Conservation (phyloP, 768 basidiomycete species). For the Leccinum broughii region DNA sequence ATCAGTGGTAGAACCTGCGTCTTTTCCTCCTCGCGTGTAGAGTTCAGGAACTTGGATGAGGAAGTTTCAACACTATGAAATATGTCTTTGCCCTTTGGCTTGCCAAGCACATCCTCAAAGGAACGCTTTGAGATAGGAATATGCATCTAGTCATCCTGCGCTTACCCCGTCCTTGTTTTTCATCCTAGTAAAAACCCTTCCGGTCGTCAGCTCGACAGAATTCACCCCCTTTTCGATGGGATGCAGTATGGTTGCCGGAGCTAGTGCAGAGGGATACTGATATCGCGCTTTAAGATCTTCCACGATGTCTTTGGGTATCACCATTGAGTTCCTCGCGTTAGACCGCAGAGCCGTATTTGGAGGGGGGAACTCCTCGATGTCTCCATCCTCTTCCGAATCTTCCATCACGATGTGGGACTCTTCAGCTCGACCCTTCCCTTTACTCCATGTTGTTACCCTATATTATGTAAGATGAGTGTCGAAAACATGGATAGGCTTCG, state of each 20-base stretch:
- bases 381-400: conserved; percentile 20
- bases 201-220: conserved; percentile 8
- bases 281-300: neutral
- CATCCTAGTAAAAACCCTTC: conserved; percentile 18
- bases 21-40: conserved; percentile 11
- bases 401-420: conserved; percentile 17
- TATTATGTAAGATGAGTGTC: conserved; percentile 19
- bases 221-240: neutral
- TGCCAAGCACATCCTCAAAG: conserved; percentile 6
- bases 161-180: conserved; percentile 27
- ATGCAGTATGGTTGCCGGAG: conserved; percentile 5
- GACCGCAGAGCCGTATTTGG: neutral
- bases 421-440: conserved; percentile 26
- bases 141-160: neutral
- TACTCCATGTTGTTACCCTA: conserved; percentile 4
- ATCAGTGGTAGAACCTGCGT: conserved; percentile 19
- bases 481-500: conserved; percentile 18
- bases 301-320: conserved; percentile 24
- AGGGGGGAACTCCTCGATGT: conserved; percentile 19
- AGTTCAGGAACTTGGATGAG: conserved; percentile 27
- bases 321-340: neutral
- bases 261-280: neutral
- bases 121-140: conserved; percentile 6
- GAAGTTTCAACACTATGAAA: conserved; percentile 29
- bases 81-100: neutral